Percentiles rank a stretch among this genome's conserved stretches.
These are phyloP conservation scores for Nannizziopsis barbatae DNA, from an alignment of 2,329 filamentous ascomycete genomes.

Conservation along the genomic window DNA sequence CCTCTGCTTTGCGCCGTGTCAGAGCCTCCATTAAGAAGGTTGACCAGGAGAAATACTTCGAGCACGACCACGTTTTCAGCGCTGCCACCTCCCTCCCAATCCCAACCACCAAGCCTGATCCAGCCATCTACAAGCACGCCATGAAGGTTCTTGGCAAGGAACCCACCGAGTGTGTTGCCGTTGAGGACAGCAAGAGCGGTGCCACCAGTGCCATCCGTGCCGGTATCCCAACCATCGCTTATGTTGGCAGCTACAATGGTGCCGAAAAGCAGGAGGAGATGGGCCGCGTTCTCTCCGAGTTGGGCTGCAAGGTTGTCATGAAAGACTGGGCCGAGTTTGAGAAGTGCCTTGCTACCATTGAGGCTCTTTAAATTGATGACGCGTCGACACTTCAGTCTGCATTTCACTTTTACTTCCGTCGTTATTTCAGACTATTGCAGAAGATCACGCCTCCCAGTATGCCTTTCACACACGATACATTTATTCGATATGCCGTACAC, in stretches of 20 bases:
- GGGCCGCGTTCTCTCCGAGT: conserved; percentile 48
- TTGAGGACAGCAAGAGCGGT: conserved; percentile 84
- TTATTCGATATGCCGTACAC: conserved; percentile 2
- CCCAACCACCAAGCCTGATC: conserved; percentile 85
- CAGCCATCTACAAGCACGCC: conserved; percentile 73
- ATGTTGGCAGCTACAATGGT: conserved; percentile 65
- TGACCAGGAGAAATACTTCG: conserved; percentile 68
- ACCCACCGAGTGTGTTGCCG: conserved; percentile 60
- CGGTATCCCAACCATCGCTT: conserved; percentile 69
- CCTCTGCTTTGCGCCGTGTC: conserved; percentile 67
- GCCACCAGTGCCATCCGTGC: conserved; percentile 66
- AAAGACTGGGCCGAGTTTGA: conserved; percentile 39
- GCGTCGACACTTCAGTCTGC: neutral
- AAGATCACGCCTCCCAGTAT: neutral
- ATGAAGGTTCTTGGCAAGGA: conserved; percentile 61
- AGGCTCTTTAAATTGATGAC: conserved; percentile 19
- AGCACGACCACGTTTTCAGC: conserved; percentile 62
- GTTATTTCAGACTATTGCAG: neutral
- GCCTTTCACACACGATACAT: neutral
- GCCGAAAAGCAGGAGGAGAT: conserved; percentile 53
- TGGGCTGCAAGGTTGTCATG: conserved; percentile 54
- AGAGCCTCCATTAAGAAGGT: conserved; percentile 68
- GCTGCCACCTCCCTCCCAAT: conserved; percentile 65
- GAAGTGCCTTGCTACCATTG: conserved; percentile 34
- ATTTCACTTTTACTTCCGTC: neutral